phyloP scores from a whole-genome alignment of 192 early-diverging fungal genomes.

The Nowakowskiella sp. region DNA sequence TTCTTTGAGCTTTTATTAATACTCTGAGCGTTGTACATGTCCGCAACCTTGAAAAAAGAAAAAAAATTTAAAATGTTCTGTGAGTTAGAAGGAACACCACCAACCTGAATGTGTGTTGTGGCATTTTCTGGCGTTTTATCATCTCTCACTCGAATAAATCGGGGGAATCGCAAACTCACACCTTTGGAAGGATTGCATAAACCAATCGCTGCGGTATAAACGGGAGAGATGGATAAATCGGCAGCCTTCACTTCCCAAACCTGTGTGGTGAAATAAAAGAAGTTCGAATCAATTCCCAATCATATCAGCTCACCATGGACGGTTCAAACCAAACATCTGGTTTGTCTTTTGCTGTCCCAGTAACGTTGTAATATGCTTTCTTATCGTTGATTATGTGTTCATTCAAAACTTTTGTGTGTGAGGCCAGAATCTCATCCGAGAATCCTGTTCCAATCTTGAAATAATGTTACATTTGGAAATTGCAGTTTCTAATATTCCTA shows the following conservation, averaged over 20 bases:
- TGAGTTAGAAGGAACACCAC: too few species aligned
- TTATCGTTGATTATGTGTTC: constrained; percentile 66
- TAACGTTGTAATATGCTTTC: constrained; percentile 64
- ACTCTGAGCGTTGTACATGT: too few species aligned
- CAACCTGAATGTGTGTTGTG: constrained; percentile 43
- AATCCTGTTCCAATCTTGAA: constrained; percentile 90
- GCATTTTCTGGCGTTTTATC: constrained; percentile 93
- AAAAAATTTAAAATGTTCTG: too few species aligned
- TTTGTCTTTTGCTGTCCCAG: constrained; percentile 63
- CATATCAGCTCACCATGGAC: constrained; percentile 24
- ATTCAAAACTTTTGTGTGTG: constrained; percentile 64
- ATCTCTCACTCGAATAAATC: constrained; percentile 90
- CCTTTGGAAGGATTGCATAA: constrained; percentile 77
- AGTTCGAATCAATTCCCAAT: constrained; percentile 1
- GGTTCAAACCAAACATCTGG: constrained; percentile 98
- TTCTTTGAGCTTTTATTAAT: too few species aligned
- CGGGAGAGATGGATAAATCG: constrained; percentile 92
- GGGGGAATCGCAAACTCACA: constrained; percentile 92
- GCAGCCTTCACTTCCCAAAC: constrained; percentile 98
- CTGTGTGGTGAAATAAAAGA: constrained; percentile 18
- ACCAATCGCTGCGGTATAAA: constrained; percentile 84
- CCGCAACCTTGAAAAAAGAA: too few species aligned
- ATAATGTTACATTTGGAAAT: constrained; percentile 1
- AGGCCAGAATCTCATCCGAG: constrained; percentile 75
- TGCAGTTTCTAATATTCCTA: constrained; percentile 5